These are phyloP conservation scores for Beta macrorhiza DNA, from an alignment of 179 eudicot genomes.

Conservation along the genomic window DNA sequence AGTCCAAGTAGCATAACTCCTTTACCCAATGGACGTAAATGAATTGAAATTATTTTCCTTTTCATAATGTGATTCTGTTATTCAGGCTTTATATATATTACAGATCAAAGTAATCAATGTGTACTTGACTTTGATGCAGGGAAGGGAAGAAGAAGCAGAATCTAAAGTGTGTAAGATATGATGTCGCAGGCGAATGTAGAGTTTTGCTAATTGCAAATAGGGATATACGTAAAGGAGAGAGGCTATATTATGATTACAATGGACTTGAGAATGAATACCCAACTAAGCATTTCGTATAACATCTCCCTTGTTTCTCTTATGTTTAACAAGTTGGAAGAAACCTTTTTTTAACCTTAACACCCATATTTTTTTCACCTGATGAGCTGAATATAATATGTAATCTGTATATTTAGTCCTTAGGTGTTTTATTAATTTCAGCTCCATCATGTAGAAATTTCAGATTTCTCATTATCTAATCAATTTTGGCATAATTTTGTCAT, in stretches of 20 bases:
- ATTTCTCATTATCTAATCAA: not conserved
- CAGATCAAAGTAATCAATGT: not conserved
- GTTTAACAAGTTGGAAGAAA: not conserved
- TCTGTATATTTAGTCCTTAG: constrained; percentile 14
- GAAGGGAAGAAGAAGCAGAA: constrained; percentile 81
- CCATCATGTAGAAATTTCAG: not conserved
- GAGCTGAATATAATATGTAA: constrained; percentile 13
- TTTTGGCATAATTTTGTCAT: not conserved
- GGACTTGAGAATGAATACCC: constrained; percentile 84
- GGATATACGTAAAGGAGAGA: constrained; percentile 76
- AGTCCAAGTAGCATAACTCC: too few species aligned
- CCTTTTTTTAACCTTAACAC: not conserved
- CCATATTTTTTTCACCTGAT: constrained; percentile 6
- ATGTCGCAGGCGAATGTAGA: constrained; percentile 67
- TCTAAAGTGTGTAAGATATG: constrained; percentile 72
- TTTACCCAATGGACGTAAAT: too few species aligned
- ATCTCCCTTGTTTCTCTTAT: not conserved
- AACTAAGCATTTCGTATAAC: constrained; percentile 80
- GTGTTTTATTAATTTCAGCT: not conserved
- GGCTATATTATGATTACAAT: constrained; percentile 77
- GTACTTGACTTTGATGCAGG: constrained; percentile 38
- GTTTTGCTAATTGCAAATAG: constrained; percentile 72
- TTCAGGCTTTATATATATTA: not conserved
- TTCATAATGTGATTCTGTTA: not conserved
- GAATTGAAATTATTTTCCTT: too few species aligned